Conservation (phyloP, 1,139 yeast species). For the Yamadazyma triangularis region DNA sequence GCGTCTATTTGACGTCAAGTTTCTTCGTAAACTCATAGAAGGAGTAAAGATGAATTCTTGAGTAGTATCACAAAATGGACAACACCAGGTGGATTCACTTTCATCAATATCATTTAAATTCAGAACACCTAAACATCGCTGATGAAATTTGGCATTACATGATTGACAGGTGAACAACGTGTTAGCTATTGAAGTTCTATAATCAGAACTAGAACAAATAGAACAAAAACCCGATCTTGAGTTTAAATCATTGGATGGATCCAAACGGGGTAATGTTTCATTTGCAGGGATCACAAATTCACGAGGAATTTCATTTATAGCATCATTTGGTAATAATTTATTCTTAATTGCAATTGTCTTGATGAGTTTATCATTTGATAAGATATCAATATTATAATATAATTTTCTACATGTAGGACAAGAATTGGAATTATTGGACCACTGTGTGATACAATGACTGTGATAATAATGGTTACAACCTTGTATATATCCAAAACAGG, state of each 20-base stretch:
- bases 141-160: constrained; percentile 35
- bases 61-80: constrained; percentile 40
- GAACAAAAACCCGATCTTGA: constrained; percentile 21
- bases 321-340: constrained; percentile 29
- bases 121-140: constrained; percentile 27
- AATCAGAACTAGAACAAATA: constrained; percentile 36
- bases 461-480: constrained; percentile 45
- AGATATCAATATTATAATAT: constrained; percentile 25
- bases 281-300: constrained; percentile 29
- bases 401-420: constrained; percentile 50
- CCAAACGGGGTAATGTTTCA: constrained; percentile 1
- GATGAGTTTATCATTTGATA: constrained; percentile 5
- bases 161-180: constrained; percentile 25
- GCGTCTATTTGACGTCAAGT: neutral
- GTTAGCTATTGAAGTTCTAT: constrained; percentile 15
- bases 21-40: constrained; percentile 2
- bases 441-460: constrained; percentile 38
- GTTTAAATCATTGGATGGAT: neutral
- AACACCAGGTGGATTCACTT: constrained; percentile 26
- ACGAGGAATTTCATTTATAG: constrained; percentile 36
- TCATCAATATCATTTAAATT: constrained; percentile 10
- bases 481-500: constrained; percentile 31
- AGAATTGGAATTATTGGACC: constrained; percentile 48
- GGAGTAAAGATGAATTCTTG: constrained; percentile 21
- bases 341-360: constrained; percentile 25